phyloP scores from a whole-genome alignment of 2,329 filamentous ascomycete species.

The Bipolaris cookei region DNA sequence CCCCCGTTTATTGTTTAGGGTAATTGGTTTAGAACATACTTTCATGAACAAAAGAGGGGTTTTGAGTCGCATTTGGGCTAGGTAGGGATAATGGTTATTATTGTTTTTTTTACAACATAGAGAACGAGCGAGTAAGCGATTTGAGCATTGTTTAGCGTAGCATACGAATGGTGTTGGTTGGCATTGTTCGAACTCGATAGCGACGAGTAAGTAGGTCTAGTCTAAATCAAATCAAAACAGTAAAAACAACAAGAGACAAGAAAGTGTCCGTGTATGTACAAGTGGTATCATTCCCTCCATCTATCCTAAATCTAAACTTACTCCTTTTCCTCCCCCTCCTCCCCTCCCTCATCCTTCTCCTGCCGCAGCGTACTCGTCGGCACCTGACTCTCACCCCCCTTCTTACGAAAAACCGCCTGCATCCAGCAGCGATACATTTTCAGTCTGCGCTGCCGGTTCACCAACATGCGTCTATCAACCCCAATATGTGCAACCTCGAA shows the following conservation, averaged over 20 bases:
- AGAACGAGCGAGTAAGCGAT: too few species aligned
- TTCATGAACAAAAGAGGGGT: too few species aligned
- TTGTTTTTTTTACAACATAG: too few species aligned
- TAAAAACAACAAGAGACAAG: not conserved
- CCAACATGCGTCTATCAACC: conserved; percentile 84
- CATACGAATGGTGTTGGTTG: too few species aligned
- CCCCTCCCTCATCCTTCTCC: conserved; percentile 25
- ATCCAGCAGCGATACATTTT: conserved; percentile 99
- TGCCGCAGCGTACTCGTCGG: conserved; percentile 45
- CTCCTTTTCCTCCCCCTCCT: not conserved
- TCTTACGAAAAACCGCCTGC: conserved; percentile 79
- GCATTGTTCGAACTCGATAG: too few species aligned
- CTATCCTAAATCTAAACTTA: not conserved
- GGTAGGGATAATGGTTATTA: too few species aligned
- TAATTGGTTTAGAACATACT: too few species aligned
- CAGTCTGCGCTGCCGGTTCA: conserved; percentile 86
- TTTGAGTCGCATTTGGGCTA: too few species aligned
- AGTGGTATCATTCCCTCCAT: not conserved
- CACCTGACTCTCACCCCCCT: conserved; percentile 37
- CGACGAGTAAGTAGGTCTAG: too few species aligned
- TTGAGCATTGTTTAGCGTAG: too few species aligned
- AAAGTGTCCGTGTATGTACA: not conserved
- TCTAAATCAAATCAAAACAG: not conserved
- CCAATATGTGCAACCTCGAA: conserved; percentile 80
- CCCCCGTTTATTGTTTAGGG: too few species aligned